A percentile compares a stretch with the other conserved stretches of the same genome.
These are phyloP conservation scores for Kuraishia molischiana DNA, from an alignment of 805 yeast genomes.

Conservation along the genomic window DNA sequence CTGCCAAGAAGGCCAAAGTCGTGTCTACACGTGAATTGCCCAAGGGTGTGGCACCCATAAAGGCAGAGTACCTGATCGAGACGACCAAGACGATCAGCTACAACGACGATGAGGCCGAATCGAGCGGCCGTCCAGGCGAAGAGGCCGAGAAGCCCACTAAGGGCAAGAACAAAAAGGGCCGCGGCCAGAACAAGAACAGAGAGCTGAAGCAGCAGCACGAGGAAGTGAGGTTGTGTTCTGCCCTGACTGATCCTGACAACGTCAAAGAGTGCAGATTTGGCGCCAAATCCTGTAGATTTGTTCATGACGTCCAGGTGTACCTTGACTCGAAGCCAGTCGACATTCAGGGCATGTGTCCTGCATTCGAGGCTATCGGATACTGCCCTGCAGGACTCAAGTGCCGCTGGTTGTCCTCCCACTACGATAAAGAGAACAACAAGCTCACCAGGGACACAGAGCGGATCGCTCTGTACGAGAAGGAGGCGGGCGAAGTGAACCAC, in stretches of 20 bases:
- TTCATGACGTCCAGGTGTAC: slow-evolving; percentile 66
- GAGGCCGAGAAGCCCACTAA: slow-evolving; percentile 28
- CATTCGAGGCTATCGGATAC: slow-evolving; percentile 67
- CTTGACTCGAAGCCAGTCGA: slow-evolving; percentile 60
- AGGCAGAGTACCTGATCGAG: slow-evolving; percentile 53
- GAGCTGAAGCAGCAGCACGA: slow-evolving; percentile 65
- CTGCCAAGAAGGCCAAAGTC: slow-evolving; percentile 12
- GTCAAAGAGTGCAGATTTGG: slow-evolving; percentile 50
- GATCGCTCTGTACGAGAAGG: slow-evolving; percentile 21
- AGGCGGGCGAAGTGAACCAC: slow-evolving; percentile 55
- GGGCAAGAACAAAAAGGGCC: slow-evolving; percentile 28
- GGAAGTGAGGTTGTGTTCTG: slow-evolving; percentile 53
- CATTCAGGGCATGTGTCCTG: slow-evolving; percentile 76
- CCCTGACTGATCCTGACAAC: slow-evolving; percentile 45
- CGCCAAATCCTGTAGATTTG: slow-evolving; percentile 59
- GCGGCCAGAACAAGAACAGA: slow-evolving; percentile 80
- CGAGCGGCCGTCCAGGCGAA: slow-evolving; percentile 28
- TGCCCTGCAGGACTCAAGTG: slow-evolving; percentile 93
- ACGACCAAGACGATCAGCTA: slow-evolving; percentile 10
- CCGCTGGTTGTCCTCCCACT: slow-evolving; percentile 79
- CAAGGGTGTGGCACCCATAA: slow-evolving; percentile 70
- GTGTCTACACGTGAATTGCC: slow-evolving; percentile 14
- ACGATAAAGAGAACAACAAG: slow-evolving; percentile 31
- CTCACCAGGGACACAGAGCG: slow-evolving; percentile 33
- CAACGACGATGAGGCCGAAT: slow-evolving; percentile 39